Conservation (phyloP, 2,329 filamentous ascomycete species). For the Geosmithia flava region DNA sequence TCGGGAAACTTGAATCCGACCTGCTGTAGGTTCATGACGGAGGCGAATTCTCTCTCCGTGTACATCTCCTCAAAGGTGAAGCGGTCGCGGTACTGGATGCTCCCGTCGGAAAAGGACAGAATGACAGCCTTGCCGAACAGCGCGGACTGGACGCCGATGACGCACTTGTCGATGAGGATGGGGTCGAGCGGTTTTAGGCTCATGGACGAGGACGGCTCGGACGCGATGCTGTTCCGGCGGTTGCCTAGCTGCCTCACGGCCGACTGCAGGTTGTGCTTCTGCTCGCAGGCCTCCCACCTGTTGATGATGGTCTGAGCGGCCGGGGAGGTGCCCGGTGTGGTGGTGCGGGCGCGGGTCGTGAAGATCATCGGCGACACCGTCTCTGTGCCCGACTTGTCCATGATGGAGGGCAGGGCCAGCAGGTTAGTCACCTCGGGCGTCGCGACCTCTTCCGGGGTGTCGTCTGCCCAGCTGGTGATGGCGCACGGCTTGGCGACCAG, state of each 20-base stretch:
- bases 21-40: conserved; percentile 60
- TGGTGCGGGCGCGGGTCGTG: conserved; percentile 55
- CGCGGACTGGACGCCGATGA: conserved; percentile 55
- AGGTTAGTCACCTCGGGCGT: conserved; percentile 60
- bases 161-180: conserved; percentile 55
- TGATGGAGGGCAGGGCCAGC: conserved; percentile 56
- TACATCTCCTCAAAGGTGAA: conserved; percentile 58
- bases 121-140: conserved; percentile 62
- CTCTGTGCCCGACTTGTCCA: conserved; percentile 46
- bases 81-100: conserved; percentile 68
- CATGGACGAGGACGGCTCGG: conserved; percentile 17
- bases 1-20: conserved; percentile 63
- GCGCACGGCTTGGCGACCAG: conserved; percentile 44
- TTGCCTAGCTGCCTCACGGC: conserved; percentile 64
- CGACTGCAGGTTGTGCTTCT: conserved; percentile 54
- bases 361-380: conserved; percentile 51
- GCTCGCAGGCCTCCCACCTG: conserved; percentile 69
- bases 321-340: conserved; percentile 36
- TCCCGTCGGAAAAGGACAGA: conserved; percentile 68
- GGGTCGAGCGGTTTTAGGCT: conserved; percentile 55
- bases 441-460: conserved; percentile 31
- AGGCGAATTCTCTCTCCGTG: conserved; percentile 49
- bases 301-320: conserved; percentile 64
- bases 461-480: conserved; percentile 44
- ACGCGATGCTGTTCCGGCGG: conserved; percentile 41